Conservation (phyloP, 2,329 filamentous ascomycete genomes). For the Leptographium wingfieldii region DNA sequence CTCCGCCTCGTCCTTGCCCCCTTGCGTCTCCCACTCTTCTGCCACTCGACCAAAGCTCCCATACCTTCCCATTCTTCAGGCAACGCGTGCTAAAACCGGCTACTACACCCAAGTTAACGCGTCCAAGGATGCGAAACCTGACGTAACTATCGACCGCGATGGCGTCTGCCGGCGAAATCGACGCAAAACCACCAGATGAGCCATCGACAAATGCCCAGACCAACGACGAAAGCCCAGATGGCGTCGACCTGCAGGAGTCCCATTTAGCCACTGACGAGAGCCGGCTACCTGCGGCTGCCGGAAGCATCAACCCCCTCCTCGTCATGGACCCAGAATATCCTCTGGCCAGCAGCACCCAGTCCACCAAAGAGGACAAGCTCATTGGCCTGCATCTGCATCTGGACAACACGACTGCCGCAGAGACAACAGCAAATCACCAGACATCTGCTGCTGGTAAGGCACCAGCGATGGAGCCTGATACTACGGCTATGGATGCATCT, state of each 20-base stretch:
- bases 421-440: too few species aligned
- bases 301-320: neutral
- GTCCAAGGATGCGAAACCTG: conserved; percentile 2
- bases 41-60: neutral
- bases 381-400: neutral
- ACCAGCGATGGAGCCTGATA: neutral
- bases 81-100: neutral
- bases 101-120: neutral
- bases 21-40: neutral
- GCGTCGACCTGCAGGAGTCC: neutral
- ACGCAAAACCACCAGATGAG: neutral
- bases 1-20: neutral
- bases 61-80: neutral
- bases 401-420: neutral
- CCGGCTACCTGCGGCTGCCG: neutral
- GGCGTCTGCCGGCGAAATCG: neutral
- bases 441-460: neutral
- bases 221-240: neutral
- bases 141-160: neutral
- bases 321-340: neutral
- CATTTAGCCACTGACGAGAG: neutral
- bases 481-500: conserved; percentile 20
- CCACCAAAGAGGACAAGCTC: neutral
- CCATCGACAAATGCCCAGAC: neutral
- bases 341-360: neutral